These are phyloP conservation scores for Elsinoe batatas DNA, from an alignment of 2,329 filamentous ascomycete species.

Conservation along the genomic window DNA sequence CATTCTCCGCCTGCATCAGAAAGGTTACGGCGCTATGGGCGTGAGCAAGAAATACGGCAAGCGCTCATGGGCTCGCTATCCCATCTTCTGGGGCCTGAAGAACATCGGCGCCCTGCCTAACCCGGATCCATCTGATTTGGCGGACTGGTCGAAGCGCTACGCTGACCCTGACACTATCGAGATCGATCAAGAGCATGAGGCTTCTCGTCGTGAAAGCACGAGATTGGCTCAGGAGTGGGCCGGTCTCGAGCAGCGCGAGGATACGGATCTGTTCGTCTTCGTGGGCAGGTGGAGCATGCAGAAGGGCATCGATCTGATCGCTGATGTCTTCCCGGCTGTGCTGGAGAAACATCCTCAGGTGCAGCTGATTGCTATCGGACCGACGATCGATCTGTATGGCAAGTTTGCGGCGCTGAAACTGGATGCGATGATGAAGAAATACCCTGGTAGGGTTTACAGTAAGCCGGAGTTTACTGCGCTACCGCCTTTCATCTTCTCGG, in stretches of 20 bases:
- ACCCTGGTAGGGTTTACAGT: conserved; percentile 56
- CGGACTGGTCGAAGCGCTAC: conserved; percentile 48
- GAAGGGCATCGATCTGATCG: conserved; percentile 59
- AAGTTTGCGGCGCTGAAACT: conserved; percentile 59
- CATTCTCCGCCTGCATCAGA: conserved; percentile 56
- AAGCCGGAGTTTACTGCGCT: conserved; percentile 58
- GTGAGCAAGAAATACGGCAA: conserved; percentile 61
- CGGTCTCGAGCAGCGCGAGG: conserved; percentile 49
- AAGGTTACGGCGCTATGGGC: conserved; percentile 58
- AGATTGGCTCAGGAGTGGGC: conserved; percentile 59
- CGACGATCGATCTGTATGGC: conserved; percentile 58
- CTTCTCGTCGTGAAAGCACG: conserved; percentile 43
- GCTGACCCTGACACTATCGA: conserved; percentile 40
- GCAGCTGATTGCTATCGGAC: conserved; percentile 54
- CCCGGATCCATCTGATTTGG: conserved; percentile 55
- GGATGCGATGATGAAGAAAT: conserved; percentile 53
- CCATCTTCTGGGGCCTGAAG: conserved; percentile 58
- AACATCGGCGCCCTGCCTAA: conserved; percentile 55
- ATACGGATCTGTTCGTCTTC: conserved; percentile 58
- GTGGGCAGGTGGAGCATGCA: conserved; percentile 61
- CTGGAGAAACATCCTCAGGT: conserved; percentile 50
- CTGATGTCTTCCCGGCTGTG: conserved; percentile 55
- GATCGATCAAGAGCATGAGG: conserved; percentile 48
- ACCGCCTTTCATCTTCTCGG: conserved; percentile 57
- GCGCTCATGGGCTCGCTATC: conserved; percentile 55